Percentiles rank a stretch among this genome's conserved stretches.
phyloP scores from a whole-genome alignment of 345 rosid species.

The Gossypium longicalyx region DNA sequence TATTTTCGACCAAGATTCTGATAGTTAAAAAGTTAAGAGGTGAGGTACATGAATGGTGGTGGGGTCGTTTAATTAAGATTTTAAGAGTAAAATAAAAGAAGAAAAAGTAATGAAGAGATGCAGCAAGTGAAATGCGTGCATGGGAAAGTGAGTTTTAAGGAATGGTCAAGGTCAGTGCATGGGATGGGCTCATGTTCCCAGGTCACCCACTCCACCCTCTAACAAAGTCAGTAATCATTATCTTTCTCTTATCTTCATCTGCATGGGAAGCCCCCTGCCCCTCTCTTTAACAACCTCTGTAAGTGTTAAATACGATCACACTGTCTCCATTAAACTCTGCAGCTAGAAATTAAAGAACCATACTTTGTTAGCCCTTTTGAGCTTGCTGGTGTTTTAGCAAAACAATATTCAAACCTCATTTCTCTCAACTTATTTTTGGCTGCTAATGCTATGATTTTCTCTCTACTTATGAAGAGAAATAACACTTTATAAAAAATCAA shows the following conservation, averaged over 20 bases:
- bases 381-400: not conserved
- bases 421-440: too few relatives aligned
- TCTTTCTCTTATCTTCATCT: conserved; percentile 3
- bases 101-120: not conserved
- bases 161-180: conserved; percentile 16
- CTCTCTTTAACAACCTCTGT: not conserved
- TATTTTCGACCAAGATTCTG: not conserved
- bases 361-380: not conserved
- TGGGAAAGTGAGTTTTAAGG: conserved; percentile 16
- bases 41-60: not conserved
- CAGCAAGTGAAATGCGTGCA: not conserved
- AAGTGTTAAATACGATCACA: not conserved
- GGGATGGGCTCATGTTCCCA: conserved; percentile 2
- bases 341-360: not conserved
- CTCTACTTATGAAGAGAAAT: not conserved
- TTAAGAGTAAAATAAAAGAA: not conserved
- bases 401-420: too few relatives aligned
- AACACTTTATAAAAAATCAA: not conserved
- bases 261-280: not conserved
- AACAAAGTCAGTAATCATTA: conserved; percentile 8
- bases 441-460: too few relatives aligned
- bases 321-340: not conserved
- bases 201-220: not conserved
- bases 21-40: not conserved
- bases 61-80: not conserved